Evolutionary conservation across 768 basidiomycete species (phyloP).

Genomic region (Cyclocybe cylindracea): DNA sequence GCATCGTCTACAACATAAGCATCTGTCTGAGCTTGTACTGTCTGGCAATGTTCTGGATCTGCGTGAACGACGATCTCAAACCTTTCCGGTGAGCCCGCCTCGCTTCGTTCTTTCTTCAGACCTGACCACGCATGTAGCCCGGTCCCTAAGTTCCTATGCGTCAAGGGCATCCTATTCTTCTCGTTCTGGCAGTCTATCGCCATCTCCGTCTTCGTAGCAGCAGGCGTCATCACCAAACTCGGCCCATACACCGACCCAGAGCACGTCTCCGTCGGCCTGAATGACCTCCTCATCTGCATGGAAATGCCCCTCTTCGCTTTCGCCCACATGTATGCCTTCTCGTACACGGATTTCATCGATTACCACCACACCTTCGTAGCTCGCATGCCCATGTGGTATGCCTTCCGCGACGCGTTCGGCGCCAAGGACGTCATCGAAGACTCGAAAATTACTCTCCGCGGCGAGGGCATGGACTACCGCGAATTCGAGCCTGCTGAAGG

Average conservation of each 20-base stretch:
- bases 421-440: conserved; percentile 87
- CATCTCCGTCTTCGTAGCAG: conserved; percentile 87
- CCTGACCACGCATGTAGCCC: conserved; percentile 49
- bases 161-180: conserved; percentile 98
- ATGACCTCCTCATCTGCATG: conserved; percentile 89
- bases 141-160: conserved; percentile 96
- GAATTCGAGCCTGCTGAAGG: conserved; percentile 97
- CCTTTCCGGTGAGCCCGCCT: conserved; percentile 69
- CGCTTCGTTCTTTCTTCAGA: background rate
- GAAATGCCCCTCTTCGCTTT: conserved; percentile 99
- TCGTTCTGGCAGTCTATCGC: conserved; percentile 96
- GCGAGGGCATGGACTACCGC: conserved; percentile 92
- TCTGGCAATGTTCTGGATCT: conserved; percentile 96
- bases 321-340: conserved; percentile 94
- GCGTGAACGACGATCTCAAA: conserved; percentile 84
- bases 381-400: conserved; percentile 87
- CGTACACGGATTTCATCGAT: conserved; percentile 83
- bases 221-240: conserved; percentile 71
- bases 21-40: conserved; percentile 86
- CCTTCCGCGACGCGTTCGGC: conserved; percentile 87
- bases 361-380: conserved; percentile 63
- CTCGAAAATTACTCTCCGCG: conserved; percentile 75
- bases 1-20: conserved; percentile 80
- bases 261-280: conserved; percentile 88
- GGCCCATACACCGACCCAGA: conserved; percentile 88